A percentile compares a stretch with the other conserved stretches of the same genome.
Evolutionary conservation across 495 filamentous ascomycete genomes (phyloP).

Genomic region (Geoglossum glabrum): DNA sequence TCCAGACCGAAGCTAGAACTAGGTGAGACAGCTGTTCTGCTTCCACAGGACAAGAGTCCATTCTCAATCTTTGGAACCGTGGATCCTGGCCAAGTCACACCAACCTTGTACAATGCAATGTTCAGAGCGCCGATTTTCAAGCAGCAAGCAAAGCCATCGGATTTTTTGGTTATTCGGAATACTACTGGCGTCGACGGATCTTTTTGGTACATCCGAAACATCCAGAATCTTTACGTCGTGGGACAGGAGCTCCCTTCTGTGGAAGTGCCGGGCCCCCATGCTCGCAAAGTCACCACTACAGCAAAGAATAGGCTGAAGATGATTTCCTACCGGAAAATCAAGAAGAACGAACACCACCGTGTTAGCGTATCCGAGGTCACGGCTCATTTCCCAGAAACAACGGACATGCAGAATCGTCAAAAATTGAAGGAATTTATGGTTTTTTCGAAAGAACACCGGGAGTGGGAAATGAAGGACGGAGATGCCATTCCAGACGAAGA

Average conservation of each 20-base stretch:
- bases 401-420: slow-evolving; percentile 83
- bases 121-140: slow-evolving; percentile 84
- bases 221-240: slow-evolving; percentile 75
- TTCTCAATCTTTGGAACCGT: slow-evolving; percentile 91
- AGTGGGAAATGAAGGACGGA: slow-evolving; percentile 56
- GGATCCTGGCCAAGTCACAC: slow-evolving; percentile 69
- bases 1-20: slow-evolving; percentile 55
- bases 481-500: slow-evolving; percentile 59
- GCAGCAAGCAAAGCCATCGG: slow-evolving; percentile 54
- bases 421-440: slow-evolving; percentile 92
- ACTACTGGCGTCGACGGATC: slow-evolving; percentile 53
- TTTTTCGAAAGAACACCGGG: slow-evolving; percentile 64
- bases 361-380: slow-evolving; percentile 64
- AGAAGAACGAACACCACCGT: slow-evolving; percentile 45
- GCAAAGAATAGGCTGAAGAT: slow-evolving; percentile 91
- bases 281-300: slow-evolving; percentile 82
- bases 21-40: slow-evolving; percentile 66
- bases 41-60: slow-evolving; percentile 85
- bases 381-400: slow-evolving; percentile 69
- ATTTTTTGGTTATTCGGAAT: slow-evolving; percentile 73
- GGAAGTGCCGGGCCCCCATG: slow-evolving; percentile 83
- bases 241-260: slow-evolving; percentile 82
- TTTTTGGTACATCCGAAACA: slow-evolving; percentile 60
- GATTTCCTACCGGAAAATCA: slow-evolving; percentile 70
- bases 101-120: slow-evolving; percentile 86